Base-by-base conservation (phyloP, 495 filamentous ascomycete species). In the Neurospora sp. region DNA sequence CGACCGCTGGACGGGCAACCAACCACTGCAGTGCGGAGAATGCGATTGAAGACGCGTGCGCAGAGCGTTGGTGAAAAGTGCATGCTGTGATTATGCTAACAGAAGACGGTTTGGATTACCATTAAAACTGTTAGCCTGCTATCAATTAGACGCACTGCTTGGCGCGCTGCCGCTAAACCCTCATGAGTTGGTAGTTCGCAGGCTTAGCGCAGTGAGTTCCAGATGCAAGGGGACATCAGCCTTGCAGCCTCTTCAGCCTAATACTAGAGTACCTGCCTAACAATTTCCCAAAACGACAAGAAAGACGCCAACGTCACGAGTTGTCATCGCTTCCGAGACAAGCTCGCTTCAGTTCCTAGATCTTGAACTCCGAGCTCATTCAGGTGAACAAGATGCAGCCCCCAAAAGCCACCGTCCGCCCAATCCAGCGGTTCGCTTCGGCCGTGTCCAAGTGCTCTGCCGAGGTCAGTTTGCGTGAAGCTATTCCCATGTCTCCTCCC, bases 401-500 rank as follows among this genome's bases (percentile, higher is more conserved):
- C 35, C 77, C 75, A 48, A 65, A 65, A 35, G 27, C 7, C 2
- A 65, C 53, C 53, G 27, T 74, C 10, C 87, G 96, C 46, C 96
- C 95, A 9, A 94, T 99, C 76, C 92, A 97, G 78, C 94, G 91
- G 74, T 91, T 99, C 76, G 95, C 94, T 1, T 85, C 89, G 70
- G 92, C 94, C 3, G 91, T 91, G 11, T 91, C 90, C 3, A 91
- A 93, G 80, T 99, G 96, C 84, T 89, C 93, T 14, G 80, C 85
- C 27, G 92, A 98, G 88, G 96, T 97, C 81, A 38, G 81, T 73
- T 48, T 8, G 38, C 39, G 35, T 37, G n/a, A 5, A 41, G 12
- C 53, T 35, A 73, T 39, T 46, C 44, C 44, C 35, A 10, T 41
- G 20, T 44, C 27, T 37, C 42, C 10, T 70, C 16, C 16, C 41